Evolutionary conservation across 2,329 filamentous ascomycete species (phyloP).

Genomic region (Aspergillus ochraceoroseus): DNA sequence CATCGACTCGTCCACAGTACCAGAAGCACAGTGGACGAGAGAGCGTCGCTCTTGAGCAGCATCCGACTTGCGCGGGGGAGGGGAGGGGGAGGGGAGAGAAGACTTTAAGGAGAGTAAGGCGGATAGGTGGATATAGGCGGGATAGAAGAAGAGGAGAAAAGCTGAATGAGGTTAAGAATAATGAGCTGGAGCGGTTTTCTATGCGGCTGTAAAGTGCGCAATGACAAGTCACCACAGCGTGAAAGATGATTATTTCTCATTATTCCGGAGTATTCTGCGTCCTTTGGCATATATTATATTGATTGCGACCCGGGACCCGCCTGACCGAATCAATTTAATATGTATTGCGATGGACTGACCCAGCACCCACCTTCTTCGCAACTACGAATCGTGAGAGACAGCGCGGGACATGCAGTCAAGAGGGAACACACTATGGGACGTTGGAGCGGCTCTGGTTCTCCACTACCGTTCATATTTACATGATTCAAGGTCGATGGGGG

Average conservation of each 20-base stretch:
- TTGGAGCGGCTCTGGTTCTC: too few species aligned
- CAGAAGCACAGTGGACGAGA: constrained; percentile 32
- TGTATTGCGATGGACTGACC: constrained; percentile 5
- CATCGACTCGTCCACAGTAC: constrained; percentile 33
- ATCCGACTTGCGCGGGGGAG: constrained; percentile 26
- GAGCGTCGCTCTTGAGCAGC: constrained; percentile 26
- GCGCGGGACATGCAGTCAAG: constrained; percentile 1
- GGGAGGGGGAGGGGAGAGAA: constrained; percentile 13
- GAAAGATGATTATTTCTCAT: too few species aligned
- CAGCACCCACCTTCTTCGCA: constrained; percentile 4
- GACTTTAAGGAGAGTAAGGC: constrained; percentile 12
- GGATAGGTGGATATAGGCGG: constrained; percentile 10
- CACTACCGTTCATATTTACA: too few species aligned
- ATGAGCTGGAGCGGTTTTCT: too few species aligned
- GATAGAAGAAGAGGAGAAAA: constrained; percentile 8
- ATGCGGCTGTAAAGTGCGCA: too few species aligned
- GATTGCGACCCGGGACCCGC: constrained; percentile 20
- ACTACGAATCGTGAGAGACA: background rate
- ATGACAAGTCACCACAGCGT: too few species aligned
- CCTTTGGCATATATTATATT: too few species aligned
- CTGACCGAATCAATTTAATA: constrained; percentile 20
- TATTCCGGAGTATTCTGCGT: too few species aligned
- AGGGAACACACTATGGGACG: too few species aligned
- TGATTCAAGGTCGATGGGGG: too few species aligned
- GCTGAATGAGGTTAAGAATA: constrained; percentile 1